These are phyloP conservation scores for Boletus tomentosulus DNA, from an alignment of 768 basidiomycete genomes.

Conservation along the genomic window DNA sequence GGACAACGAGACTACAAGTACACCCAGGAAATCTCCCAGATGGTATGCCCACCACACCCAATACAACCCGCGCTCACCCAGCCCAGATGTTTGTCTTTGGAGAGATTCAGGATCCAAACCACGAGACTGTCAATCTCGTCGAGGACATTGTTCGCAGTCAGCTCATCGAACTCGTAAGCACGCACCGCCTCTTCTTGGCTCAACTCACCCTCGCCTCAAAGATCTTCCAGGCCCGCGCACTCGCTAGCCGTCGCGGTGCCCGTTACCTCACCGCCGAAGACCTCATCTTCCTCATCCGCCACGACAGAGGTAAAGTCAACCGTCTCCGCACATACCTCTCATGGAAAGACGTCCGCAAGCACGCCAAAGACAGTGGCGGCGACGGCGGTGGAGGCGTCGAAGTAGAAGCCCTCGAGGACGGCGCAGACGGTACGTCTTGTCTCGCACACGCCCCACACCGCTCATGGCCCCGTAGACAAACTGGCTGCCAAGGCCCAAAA, in stretches of 20 bases:
- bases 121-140: slow-evolving; percentile 87
- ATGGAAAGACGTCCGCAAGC: slow-evolving; percentile 96
- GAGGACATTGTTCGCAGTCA: slow-evolving; percentile 92
- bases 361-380: slow-evolving; percentile 86
- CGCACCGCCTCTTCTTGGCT: not conserved
- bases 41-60: slow-evolving; percentile 40
- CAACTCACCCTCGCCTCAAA: slow-evolving; percentile 24
- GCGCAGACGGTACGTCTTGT: slow-evolving; percentile 60
- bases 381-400: slow-evolving; percentile 78
- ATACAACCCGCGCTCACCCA: not conserved
- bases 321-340: slow-evolving; percentile 88
- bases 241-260: slow-evolving; percentile 78
- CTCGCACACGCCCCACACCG: not conserved
- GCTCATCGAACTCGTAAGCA: slow-evolving; percentile 79
- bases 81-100: slow-evolving; percentile 94
- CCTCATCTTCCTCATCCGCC: slow-evolving; percentile 92
- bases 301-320: slow-evolving; percentile 93
- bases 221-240: slow-evolving; percentile 86
- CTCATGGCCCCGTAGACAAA: slow-evolving; percentile 50
- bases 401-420: slow-evolving; percentile 80
- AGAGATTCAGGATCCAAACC: slow-evolving; percentile 85
- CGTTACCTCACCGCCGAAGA: slow-evolving; percentile 90
- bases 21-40: slow-evolving; percentile 88
- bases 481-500: slow-evolving; percentile 82
- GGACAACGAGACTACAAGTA: slow-evolving; percentile 75